These are phyloP conservation scores for Teratosphaeria zuluensis DNA, from an alignment of 2,329 filamentous ascomycete genomes.

Conservation along the genomic window DNA sequence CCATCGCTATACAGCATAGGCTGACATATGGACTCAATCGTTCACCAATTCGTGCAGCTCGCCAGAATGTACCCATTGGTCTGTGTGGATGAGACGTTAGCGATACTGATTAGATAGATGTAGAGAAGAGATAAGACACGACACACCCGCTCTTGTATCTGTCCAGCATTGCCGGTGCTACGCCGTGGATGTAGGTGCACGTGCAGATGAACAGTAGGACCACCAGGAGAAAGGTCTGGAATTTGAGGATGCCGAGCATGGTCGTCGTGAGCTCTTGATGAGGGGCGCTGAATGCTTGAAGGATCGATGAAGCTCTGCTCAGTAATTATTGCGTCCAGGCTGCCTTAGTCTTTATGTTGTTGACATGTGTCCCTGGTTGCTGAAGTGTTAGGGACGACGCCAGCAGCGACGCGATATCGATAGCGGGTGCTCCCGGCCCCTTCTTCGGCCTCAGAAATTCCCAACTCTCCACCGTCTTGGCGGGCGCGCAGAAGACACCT, in stretches of 20 bases:
- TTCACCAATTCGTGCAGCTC: slow-evolving; percentile 86
- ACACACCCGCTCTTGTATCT: slow-evolving; percentile 80
- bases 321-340: background rate
- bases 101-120: background rate
- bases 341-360: background rate
- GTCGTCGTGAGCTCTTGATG: slow-evolving; percentile 27
- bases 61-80: slow-evolving; percentile 78
- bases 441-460: no score
- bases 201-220: slow-evolving; percentile 94
- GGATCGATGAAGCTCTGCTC: no score
- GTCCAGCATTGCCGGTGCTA: slow-evolving; percentile 84
- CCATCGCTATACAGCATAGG: slow-evolving; percentile 88
- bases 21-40: slow-evolving; percentile 90
- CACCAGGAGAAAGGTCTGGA: slow-evolving; percentile 90
- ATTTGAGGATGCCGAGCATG: slow-evolving; percentile 92
- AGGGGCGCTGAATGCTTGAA: background rate
- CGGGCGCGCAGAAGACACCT: background rate
- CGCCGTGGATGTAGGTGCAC: slow-evolving; percentile 82
- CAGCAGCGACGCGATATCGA: background rate
- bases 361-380: background rate
- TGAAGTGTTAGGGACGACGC: background rate
- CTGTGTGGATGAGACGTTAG: background rate
- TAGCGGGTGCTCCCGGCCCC: background rate
- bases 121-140: background rate
- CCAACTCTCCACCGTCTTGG: background rate